Evolutionary conservation across 805 yeast genomes (phyloP), one percentile per base, ranked within the genome.

Genomic region (Suhomyces sp.): DNA sequence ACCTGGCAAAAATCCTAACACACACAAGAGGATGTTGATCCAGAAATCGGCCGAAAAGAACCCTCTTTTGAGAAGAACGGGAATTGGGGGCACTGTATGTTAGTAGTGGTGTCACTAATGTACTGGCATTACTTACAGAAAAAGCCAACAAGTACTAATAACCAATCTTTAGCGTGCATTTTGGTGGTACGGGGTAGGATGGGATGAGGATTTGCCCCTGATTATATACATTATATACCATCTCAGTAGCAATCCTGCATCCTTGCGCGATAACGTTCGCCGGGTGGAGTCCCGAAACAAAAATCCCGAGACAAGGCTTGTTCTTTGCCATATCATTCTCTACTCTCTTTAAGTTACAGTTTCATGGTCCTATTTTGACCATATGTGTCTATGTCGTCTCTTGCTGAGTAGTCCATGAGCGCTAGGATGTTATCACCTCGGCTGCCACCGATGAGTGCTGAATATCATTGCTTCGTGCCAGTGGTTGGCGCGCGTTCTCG

Each of bases 1-100:
- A 9, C 94, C 96, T 0, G 96, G 96, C 50, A 89, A 62, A 64
- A 77, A 84, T 1, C 96, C 94, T 43, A 89, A 73, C 51, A 81
- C 61, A 66, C 90, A 86, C 27, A 89, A 76, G 6, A 86, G 82
- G 45, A 89, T 74, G 67, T 88, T 89, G 61, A 89, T 85, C 51
- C 83, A 66, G 57, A 72, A 74, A 62, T 89, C 96, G 6, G 84
- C 82, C 1, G 92, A 83, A 55, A 86, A 84, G 49, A 86, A 53
- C 2, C 96, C 96, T 50, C 86, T 76, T 63, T 87, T 86, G 56
- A 87, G 70, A 60, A 83, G 76, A 17, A 89, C 96, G 1, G 96
- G 90, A 49, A 89, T 64, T 0, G 96, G 96, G 0, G 96, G 96
- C 60, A 86, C 76, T 61, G 20, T 22, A 25, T 9, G 50, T 56